Evolutionary conservation across 257 asterid species (phyloP), one percentile per base, ranked within the genome.

Genomic region (Lantana camara): DNA sequence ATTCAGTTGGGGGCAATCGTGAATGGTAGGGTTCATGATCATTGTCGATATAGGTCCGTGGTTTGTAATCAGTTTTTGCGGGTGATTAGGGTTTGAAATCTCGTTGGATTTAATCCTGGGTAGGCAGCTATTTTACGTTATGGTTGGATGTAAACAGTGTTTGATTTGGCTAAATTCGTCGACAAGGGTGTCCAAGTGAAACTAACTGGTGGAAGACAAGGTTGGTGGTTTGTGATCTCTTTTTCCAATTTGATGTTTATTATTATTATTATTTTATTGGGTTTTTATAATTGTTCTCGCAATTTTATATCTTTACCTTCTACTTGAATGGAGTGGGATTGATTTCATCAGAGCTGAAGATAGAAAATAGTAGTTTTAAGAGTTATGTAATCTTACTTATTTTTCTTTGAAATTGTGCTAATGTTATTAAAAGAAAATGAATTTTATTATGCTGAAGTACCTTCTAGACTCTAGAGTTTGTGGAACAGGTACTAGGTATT

Each of bases 101-200:
- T 58, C 56, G 47, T 51, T 17, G 22, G 46, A 0, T 42, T 16
- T 42, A 1, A 45, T 47, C 21, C 55, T 41, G 57, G 49, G 32
- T 11, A 38, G 62, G 21, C 19, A 22, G 50, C 52, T 27, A 29
- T 7, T 0, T 32, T 0, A 7, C 15, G 7, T 57, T 14, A 11
- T 54, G 2, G 37, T 16, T 62, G 24, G n/a, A n/a, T n/a, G n/a
- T n/a, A 90, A 83, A 90, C 97, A 14, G 96, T 88, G 63, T 62
- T 90, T 82, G 97, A 90, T 71, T 78, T 90, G 50, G 97, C 97
- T 1, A 90, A 90, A 67, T 90, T 90, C 60, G 96, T 90, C 5
- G 96, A 90, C 83, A 90, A 88, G 86, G 96, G 97, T 38, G 96
- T 90, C 44, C 97, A 90, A 79, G 97, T 90, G 69, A 90, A 90